Base-by-base conservation (phyloP, 441 rosid species). In the Erodium texanum region DNA sequence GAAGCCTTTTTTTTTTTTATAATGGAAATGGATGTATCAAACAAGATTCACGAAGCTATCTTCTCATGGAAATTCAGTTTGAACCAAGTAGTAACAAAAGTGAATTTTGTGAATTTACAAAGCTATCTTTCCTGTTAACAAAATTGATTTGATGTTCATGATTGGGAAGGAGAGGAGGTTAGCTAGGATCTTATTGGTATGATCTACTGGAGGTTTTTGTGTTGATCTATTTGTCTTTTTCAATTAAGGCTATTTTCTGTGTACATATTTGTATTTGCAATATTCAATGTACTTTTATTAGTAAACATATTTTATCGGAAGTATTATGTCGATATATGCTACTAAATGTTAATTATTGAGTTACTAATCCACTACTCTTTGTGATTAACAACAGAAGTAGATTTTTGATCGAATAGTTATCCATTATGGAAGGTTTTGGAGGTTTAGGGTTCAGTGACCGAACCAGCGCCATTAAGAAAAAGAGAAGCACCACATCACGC, bases 401-500 rank as follows among this genome's bases (percentile, higher is more conserved):
- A 62, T 68, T 72, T 36, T 27, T 66, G 67, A 68, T 61, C 48
- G 66, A 4, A 29, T 66, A 10, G 14, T 48, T 22, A 61, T 48
- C 34, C 23, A 9, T 19, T 1, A 90, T 90, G 91, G 93, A 88
- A 23, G 84, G 82, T 67, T 81, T 83, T 5, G 82, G 69, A 59
- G 81, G 70, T 56, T 68, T 75, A 63, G 67, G 89, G 50, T 87
- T 90, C 66, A 82, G 87, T 72, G 82, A 82, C 50, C 81, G 81
- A 36, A 82, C 79, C 72, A 87, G 78, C 83, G 83, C 89, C 22
- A 80, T 83, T 23, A 85, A 78, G 87, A 90, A 84, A 83, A 88
- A 81, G 82, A 82, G 97, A 68, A 90, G 92, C 68, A 83, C 70
- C 67, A 76, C 84, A 34, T 64, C 84, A 12, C 93, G 93, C 32